These are phyloP conservation scores for Dalbergia oliveri DNA, from an alignment of 306 rosid genomes.

Conservation along the genomic window DNA sequence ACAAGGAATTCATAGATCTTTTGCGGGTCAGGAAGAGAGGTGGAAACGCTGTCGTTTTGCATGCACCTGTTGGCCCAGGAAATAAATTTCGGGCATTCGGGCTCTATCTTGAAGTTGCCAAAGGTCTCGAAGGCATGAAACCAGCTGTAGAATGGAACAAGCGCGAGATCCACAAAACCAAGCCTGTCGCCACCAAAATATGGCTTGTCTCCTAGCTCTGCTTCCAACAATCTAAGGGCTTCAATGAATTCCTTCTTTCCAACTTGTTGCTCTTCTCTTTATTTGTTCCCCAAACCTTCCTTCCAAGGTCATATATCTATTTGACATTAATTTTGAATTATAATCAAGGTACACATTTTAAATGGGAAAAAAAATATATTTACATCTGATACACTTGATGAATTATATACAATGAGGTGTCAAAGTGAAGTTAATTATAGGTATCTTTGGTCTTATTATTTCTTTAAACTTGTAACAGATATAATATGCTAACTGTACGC, in stretches of 20 bases:
- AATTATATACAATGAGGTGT: too few species aligned
- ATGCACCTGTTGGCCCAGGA: neutral
- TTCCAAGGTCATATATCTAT: slow-evolving; percentile 3
- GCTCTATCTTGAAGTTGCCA: neutral
- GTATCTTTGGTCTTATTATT: too few species aligned
- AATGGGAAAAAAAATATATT: neutral
- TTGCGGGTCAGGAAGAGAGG: neutral
- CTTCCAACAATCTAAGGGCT: neutral
- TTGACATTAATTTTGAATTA: neutral
- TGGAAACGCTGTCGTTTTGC: neutral
- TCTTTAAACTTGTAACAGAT: too few species aligned
- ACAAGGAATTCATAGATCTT: neutral
- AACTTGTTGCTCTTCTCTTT: neutral
- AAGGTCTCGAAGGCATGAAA: neutral
- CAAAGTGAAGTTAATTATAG: too few species aligned
- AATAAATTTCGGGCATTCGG: neutral
- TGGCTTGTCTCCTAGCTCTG: neutral
- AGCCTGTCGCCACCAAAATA: neutral
- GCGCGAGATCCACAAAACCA: neutral
- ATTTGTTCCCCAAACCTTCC: neutral
- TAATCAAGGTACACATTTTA: neutral
- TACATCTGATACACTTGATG: too few species aligned
- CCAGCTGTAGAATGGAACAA: neutral
- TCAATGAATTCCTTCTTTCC: neutral
- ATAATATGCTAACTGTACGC: too few species aligned